These are phyloP conservation scores for Penstemon newberryi DNA, from an alignment of 257 asterid genomes.

Conservation along the genomic window DNA sequence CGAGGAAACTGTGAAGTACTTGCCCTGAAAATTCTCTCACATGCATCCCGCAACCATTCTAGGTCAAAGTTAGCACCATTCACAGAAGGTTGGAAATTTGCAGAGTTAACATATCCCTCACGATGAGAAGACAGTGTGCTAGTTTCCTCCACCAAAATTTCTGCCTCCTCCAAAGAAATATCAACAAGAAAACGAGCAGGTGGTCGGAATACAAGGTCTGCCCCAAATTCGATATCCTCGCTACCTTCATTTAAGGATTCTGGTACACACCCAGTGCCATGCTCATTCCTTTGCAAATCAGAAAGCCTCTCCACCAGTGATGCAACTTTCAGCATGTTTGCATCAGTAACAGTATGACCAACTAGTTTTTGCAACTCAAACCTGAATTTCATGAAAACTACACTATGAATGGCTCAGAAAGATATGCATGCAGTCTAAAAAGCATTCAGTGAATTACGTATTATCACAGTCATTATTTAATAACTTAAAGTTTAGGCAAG, in stretches of 20 bases:
- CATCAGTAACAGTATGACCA: conserved; percentile 57
- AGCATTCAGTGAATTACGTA: neutral
- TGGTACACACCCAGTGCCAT: conserved; percentile 35
- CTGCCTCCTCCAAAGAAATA: conserved; percentile 53
- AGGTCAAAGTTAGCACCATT: conserved; percentile 61
- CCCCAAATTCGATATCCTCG: conserved; percentile 78
- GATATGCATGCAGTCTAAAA: neutral
- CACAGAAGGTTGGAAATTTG: conserved; percentile 36
- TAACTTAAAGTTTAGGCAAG: conserved; percentile 2
- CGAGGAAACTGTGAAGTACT: conserved; percentile 84
- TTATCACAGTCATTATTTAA: neutral
- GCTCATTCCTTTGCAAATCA: conserved; percentile 50
- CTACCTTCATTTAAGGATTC: conserved; percentile 41
- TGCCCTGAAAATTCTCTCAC: conserved; percentile 63
- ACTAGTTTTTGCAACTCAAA: conserved; percentile 72
- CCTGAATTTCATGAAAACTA: conserved; percentile 43
- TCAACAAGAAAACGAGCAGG: conserved; percentile 85
- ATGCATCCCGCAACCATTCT: conserved; percentile 84
- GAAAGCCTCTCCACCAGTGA: conserved; percentile 64
- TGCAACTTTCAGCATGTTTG: conserved; percentile 56
- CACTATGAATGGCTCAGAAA: neutral
- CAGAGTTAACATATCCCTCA: conserved; percentile 40
- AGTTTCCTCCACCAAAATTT: conserved; percentile 45
- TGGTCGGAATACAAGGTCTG: conserved; percentile 68
- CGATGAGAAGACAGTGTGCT: conserved; percentile 39